Evolutionary conservation across 148 eudicot species (phyloP), one percentile per base, ranked within the genome.

Genomic region (Euryodendron excelsum): DNA sequence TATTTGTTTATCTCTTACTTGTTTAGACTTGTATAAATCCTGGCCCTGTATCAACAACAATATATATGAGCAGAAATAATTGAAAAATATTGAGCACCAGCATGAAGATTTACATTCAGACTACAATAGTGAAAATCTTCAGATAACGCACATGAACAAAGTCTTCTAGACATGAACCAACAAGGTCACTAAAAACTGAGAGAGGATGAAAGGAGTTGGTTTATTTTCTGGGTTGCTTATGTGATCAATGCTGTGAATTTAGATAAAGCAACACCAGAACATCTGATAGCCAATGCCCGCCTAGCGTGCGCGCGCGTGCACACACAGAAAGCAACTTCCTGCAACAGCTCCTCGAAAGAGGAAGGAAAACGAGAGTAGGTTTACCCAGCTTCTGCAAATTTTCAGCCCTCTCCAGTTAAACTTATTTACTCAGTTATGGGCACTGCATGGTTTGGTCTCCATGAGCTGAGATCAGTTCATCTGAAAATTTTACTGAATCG

Each of bases 1-100:
- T 77, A 96, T 96, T 85, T 96, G 99, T 78, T 96, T 96, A 77
- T 94, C 99, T 82, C 97, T 87, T 85, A 92, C 95, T 89, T 87
- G 98, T 74, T 92, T 96, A 67, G 99, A 93, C 58, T 91, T 90
- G 90, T 96, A 96, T 73, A 96, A 80, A 83, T 93, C 98, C 81
- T 96, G 99, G 62, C 99, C 99, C 99, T 96, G 70, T 27, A 45
- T 4, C 30, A 80, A 66, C 72, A 78, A 72, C n/a, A 37, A n/a
- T 21, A 45, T 20, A 58, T 62, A 56, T 10, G 12, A 59, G 62
- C 56, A 76, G 53, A 61, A 60, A 65, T 44, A 65, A 11, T 62
- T 41, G 7, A 28, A n/a, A 44, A 67, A 13, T 34, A 53, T 30
- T 55, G 58, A 72, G 66, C 37, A 56, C 15, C 47, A 55, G 25